Conservation (phyloP, 441 rosid species). For the Mallotus repandus region DNA sequence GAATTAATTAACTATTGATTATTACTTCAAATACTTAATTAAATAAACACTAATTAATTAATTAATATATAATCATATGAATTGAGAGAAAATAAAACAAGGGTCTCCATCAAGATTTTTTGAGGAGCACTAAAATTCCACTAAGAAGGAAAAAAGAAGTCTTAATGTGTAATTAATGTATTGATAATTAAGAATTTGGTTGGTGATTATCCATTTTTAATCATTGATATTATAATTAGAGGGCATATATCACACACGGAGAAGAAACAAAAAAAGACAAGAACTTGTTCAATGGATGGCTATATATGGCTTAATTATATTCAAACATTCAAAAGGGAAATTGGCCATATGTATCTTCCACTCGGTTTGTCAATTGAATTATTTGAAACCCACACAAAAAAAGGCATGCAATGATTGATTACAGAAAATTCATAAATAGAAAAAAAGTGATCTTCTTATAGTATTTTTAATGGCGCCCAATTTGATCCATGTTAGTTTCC, state of each 20-base stretch:
- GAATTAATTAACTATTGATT: neutral
- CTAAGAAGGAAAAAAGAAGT: conserved; percentile 9
- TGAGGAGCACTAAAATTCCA: conserved; percentile 33
- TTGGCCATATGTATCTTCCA: conserved; percentile 23
- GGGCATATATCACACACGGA: conserved; percentile 2
- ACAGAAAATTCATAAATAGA: neutral
- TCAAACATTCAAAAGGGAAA: conserved; percentile 22
- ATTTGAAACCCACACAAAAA: neutral
- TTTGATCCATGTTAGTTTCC: neutral
- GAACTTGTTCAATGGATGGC: conserved; percentile 29
- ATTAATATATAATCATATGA: neutral
- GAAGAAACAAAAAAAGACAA: conserved; percentile 34
- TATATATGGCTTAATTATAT: neutral
- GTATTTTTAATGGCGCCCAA: neutral
- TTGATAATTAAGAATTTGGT: conserved; percentile 1
- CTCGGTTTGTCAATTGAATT: conserved; percentile 16
- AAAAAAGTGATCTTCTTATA: conserved; percentile 21
- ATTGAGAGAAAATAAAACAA: neutral
- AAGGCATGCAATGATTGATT: conserved; percentile 16
- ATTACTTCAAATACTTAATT: neutral
- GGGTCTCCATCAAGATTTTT: conserved; percentile 27
- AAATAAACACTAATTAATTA: neutral
- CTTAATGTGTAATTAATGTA: neutral
- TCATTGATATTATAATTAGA: conserved; percentile 19
- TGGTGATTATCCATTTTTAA: conserved; percentile 23